These are phyloP conservation scores for Diaporthe aspalathi DNA, from an alignment of 2,329 filamentous ascomycete species.

Conservation along the genomic window DNA sequence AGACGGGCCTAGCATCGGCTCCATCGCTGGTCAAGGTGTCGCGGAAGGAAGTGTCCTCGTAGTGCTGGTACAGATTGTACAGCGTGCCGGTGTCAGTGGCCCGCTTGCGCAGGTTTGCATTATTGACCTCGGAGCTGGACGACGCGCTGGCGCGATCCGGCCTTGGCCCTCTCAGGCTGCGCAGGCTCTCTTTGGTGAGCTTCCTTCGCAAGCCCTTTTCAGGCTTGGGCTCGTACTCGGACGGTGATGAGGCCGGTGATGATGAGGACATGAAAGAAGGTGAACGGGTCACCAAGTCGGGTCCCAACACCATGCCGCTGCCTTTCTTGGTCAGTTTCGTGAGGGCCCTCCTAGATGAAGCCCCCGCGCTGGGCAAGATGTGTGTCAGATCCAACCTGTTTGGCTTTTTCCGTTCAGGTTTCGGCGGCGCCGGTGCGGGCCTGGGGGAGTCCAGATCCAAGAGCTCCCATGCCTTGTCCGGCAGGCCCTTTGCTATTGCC, in stretches of 20 bases:
- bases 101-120: conserved; percentile 29
- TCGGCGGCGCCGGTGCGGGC: conserved; percentile 41
- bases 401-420: conserved; percentile 60
- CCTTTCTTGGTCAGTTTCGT: conserved; percentile 38
- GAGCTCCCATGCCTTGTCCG: conserved; percentile 58
- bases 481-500: conserved; percentile 67
- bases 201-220: conserved; percentile 49
- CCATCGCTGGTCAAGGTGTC: conserved; percentile 50
- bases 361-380: conserved; percentile 50
- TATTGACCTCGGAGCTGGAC: conserved; percentile 17
- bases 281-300: conserved; percentile 54
- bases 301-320: conserved; percentile 48
- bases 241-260: conserved; percentile 46
- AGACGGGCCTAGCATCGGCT: neutral
- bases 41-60: conserved; percentile 66
- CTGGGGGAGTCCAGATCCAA: conserved; percentile 57
- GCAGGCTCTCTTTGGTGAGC: conserved; percentile 52
- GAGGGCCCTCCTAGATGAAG: conserved; percentile 42
- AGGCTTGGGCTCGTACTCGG: conserved; percentile 43
- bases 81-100: conserved; percentile 53
- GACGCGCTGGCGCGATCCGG: conserved; percentile 4
- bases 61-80: conserved; percentile 67
- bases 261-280: conserved; percentile 58
- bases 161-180: conserved; percentile 26
- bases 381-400: conserved; percentile 61